These are phyloP conservation scores for Toxoplasma gondii DNA, from an alignment of 169 alveolate genomes.

Conservation along the genomic window DNA sequence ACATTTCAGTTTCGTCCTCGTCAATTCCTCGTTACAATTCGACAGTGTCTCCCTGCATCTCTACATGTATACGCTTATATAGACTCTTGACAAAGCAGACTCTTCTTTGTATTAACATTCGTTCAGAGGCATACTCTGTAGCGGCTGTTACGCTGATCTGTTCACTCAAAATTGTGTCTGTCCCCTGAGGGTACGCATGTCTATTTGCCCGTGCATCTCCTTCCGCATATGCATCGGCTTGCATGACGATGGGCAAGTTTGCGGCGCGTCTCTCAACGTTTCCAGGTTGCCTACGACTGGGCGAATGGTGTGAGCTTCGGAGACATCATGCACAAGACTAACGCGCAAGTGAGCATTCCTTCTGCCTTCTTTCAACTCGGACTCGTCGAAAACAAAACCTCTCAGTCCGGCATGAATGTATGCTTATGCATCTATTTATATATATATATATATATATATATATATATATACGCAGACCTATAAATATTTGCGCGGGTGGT, in stretches of 20 bases:
- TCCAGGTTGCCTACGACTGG: constrained; percentile 68
- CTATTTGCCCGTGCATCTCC: background rate
- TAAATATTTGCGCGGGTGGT: background rate
- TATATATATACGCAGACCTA: background rate
- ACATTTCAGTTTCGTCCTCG: background rate
- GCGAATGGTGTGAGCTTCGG: constrained; percentile 64
- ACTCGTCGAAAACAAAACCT: background rate
- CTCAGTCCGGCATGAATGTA: background rate
- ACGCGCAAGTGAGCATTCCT: constrained; percentile 41
- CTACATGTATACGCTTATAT: background rate
- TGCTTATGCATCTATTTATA: background rate
- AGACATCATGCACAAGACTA: constrained; percentile 54
- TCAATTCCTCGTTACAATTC: background rate
- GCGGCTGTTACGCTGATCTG: no score
- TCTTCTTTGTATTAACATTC: no score
- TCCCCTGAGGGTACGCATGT: no score
- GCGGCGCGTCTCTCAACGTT: no score
- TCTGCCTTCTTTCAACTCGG: background rate
- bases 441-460: background rate
- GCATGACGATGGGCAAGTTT: no score
- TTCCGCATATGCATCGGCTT: background rate
- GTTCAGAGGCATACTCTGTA: no score
- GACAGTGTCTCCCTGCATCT: background rate
- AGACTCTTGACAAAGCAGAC: no score
- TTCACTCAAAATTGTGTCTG: no score